Evolutionary conservation across 352 stramenopile species (phyloP), one percentile per base, ranked within the genome.

Genomic region (Globisporangium ultimum): DNA sequence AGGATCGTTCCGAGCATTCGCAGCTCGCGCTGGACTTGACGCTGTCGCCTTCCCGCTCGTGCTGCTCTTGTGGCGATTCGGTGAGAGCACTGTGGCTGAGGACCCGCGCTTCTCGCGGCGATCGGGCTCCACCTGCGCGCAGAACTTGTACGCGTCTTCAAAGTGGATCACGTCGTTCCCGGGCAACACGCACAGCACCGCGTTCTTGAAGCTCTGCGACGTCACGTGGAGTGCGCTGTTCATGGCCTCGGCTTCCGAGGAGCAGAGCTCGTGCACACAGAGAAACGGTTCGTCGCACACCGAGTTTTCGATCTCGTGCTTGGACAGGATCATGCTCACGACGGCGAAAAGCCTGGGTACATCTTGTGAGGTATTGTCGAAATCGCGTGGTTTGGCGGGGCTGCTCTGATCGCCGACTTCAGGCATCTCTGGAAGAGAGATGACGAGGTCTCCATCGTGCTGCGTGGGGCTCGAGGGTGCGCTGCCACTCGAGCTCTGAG

Each of bases 101-200:
- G 54, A 41, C 32, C 48, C 53, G 14, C 61, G 73, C 36, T 79
- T 78, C 41, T 86, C 78, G 13, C 66, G 75, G 11, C 76, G 74
- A 41, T 72, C 72, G 1, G 60, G 13, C 60, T 88, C 74, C 10
- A 88, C 70, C 47, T 87, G 78, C n/a, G 89, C 71, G 50, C 80
- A 88, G 66, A 67, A 90, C 42, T 90, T 68, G 58, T 81, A 74
- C 18, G 72, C 73, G 49, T 86, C 70, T 22, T 90, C 76, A 43
- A 89, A 65, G 36, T 66, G 66, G 50, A 90, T 38, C 70, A 69
- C 83, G 53, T 80, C 66, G 3, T 64, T 52, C 2, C 73, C 49
- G 0, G 83, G 80, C 9, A 92, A 38, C 0, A 90, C 67, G 42
- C 80, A 92, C 1, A 89, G n/a, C 53, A 92, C 63, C 0, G 83